A percentile compares a stretch with the other conserved stretches of the same genome.
Evolutionary conservation across 1,284 basidiomycete genomes (phyloP).

Genomic region (Naganishia liquefaciens): DNA sequence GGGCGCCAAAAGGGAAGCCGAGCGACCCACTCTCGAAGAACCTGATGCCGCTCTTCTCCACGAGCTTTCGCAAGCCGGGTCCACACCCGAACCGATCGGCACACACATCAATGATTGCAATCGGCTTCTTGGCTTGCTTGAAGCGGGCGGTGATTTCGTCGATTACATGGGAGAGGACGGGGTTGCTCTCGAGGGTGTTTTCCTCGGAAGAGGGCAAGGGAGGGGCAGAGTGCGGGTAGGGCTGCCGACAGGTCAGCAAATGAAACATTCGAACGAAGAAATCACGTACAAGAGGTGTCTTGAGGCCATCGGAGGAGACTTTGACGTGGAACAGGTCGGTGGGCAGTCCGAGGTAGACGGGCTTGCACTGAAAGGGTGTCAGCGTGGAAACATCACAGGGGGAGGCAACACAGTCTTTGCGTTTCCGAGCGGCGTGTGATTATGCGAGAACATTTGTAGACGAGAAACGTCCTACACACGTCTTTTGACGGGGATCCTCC

Average conservation of each 20-base stretch:
- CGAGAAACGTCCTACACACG: no score
- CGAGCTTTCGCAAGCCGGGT: conserved; percentile 67
- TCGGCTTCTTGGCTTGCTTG: conserved; percentile 65
- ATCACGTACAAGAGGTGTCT: conserved; percentile 60
- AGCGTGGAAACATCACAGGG: neutral
- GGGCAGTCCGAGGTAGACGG: conserved; percentile 85
- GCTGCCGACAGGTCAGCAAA: conserved; percentile 34
- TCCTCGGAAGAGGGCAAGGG: conserved; percentile 35
- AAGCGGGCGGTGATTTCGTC: conserved; percentile 69
- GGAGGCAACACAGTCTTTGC: neutral
- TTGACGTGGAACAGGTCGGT: conserved; percentile 75
- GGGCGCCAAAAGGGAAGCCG: no score
- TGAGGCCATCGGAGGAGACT: conserved; percentile 67
- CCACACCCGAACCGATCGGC: conserved; percentile 75
- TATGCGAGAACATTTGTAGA: no score
- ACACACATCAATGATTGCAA: conserved; percentile 87
- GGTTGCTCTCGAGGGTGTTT: conserved; percentile 30
- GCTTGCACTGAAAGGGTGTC: conserved; percentile 63
- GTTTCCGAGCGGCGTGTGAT: no score
- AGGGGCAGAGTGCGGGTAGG: conserved; percentile 53
- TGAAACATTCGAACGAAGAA: neutral
- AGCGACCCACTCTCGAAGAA: conserved; percentile 62
- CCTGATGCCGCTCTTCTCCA: conserved; percentile 68
- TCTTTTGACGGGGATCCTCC: no score
- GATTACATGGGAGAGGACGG: conserved; percentile 68